Evolutionary conservation across 805 yeast species (phyloP), one percentile per base, ranked within the genome.

Genomic region (Yamadazyma phyllophila): DNA sequence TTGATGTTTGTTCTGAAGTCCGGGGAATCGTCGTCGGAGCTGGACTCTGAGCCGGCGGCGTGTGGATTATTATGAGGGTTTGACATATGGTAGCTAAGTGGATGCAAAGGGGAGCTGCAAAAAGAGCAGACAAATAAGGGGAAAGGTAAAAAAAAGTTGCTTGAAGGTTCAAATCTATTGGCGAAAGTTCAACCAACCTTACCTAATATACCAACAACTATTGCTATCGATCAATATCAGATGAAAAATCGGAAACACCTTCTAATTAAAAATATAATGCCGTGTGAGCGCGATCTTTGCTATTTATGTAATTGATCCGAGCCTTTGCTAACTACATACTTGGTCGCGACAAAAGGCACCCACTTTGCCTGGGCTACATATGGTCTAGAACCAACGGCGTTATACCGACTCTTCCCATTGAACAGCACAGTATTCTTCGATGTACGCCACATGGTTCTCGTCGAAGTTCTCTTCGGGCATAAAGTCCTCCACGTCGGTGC

Each of bases 391-490:
- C 6, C 24, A 20, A 6, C 24, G 6, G 6, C 32, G n/a, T 30
- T 35, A 39, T 29, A 57, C 62, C 44, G 58, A 56, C 36, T 61
- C 66, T 62, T 89, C 96, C 96, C 96, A 88, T 62, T 88, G 96
- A 10, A 88, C 92, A 29, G 87, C 92, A 40, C 81, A 82, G 78
- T 80, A 83, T 63, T 88, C 96, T 57, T 83, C 85, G 1, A 81
- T 78, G 56, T 88, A 88, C 0, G 88, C 96, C n/a, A 88, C 90
- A 35, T 80, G 78, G 46, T 80, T 71, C 7, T 67, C 76, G 50
- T 85, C 90, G 37, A 81, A 64, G 20, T 47, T 54, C 45, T 54
- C 65, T 29, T 57, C 61, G 5, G 89, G 83, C 12, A 72, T 65
- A 49, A 69, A 80, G 59, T 88, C 95, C 52, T 80, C 83, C 7